Base-by-base conservation (phyloP, 331 rosid species). In the Ulmus americana region DNA sequence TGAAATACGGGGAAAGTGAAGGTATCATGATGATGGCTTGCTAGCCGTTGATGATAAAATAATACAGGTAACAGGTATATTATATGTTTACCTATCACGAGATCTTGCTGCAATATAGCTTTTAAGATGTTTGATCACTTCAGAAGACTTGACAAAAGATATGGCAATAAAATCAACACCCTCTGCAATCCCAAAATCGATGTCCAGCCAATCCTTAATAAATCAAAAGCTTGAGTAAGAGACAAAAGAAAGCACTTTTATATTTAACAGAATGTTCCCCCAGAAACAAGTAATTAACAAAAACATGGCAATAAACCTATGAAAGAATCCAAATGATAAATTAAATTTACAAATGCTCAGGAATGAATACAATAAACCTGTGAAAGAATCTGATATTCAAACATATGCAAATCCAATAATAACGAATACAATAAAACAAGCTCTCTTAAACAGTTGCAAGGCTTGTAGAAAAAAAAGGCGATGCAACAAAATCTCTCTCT, bases 51-150 rank as follows among this genome's bases (percentile, higher is more conserved):
- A 28, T 28, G 35, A 28, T 28, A 28, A 28, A 28, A 28, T 28
- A 28, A 28, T 28, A 28, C 35, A 28, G 35, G 35, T 28, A 28
- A 28, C 35, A 28, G 35, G 35, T 28, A 28, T 28, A 28, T 28
- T 28, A 28, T 28, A 28, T 28, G 35, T 28, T 75, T 81, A 88
- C 97, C 91, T 64, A 73, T 78, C 96, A 58, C 84, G 82, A 72
- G 96, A 79, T n/a, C 95, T 86, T 63, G 97, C 97, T 41, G 97
- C 96, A 61, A 90, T 77, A 71, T 90, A 90, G 81, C 97, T 90
- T 75, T 88, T 88, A 68, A 90, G 97, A 79, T 90, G 96, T 41
- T 83, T 90, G 66, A 90, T 85, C 70, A 90, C 97, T 84, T 90
- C 97, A 65, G 96, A 95, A 55, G 97, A 90, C 79, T 90, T 90